A percentile compares a stretch with the other conserved stretches of the same genome.
These are phyloP conservation scores for Coemansia sp. DNA, from an alignment of 192 early-diverging fungal species.

Conservation along the genomic window DNA sequence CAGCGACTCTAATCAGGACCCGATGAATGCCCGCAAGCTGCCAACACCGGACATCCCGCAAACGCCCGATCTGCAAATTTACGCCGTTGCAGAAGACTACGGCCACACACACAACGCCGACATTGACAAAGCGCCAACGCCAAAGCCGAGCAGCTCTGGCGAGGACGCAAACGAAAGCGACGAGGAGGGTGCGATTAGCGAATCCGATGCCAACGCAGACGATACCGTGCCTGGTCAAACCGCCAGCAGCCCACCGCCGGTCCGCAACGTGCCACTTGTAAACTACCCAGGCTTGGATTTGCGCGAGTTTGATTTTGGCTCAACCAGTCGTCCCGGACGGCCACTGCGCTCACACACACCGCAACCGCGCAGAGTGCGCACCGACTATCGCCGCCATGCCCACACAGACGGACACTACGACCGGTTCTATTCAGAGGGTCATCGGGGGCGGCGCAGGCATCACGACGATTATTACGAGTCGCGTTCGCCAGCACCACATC, in stretches of 20 bases:
- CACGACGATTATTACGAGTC: background rate
- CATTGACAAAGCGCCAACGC: background rate
- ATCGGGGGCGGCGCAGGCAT: background rate
- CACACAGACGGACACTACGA: background rate
- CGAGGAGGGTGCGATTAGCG: conserved; percentile 31
- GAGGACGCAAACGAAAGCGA: conserved; percentile 14
- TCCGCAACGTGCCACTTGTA: conserved; percentile 33
- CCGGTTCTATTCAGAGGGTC: background rate
- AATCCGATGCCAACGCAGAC: background rate
- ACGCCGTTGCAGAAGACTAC: conserved; percentile 23
- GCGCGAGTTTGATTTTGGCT: conserved; percentile 29
- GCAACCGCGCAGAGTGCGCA: background rate
- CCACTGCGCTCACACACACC: conserved; percentile 12
- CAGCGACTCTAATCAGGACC: conserved; percentile 19
- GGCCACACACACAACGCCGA: background rate
- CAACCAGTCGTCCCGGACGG: conserved; percentile 11
- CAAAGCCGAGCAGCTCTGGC: conserved; percentile 3
- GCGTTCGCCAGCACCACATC: background rate
- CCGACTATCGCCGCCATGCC: background rate
- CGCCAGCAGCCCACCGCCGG: background rate
- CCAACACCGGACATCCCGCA: background rate
- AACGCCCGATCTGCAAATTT: conserved; percentile 24
- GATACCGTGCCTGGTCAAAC: background rate
- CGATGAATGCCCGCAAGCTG: conserved; percentile 10
- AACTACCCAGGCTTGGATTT: conserved; percentile 35